These are phyloP conservation scores for Groenewaldozyma auringiensis DNA, from an alignment of 1,139 yeast species.

Conservation along the genomic window DNA sequence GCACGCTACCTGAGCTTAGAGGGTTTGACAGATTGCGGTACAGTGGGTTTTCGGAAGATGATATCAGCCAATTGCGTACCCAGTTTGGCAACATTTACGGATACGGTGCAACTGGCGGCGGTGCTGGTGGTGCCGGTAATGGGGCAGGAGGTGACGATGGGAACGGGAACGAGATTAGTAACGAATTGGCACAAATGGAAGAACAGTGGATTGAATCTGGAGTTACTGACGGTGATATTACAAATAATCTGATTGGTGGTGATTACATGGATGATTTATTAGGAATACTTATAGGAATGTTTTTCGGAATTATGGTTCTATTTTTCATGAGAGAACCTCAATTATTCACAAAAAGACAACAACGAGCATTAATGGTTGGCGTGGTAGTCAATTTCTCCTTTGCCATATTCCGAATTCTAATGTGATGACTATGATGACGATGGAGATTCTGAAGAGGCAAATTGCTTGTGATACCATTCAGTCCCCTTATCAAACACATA, in stretches of 20 bases:
- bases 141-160: conserved; percentile 30
- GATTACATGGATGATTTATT: conserved; percentile 30
- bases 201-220: conserved; percentile 90
- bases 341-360: conserved; percentile 28
- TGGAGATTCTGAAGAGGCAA: neutral
- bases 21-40: conserved; percentile 80
- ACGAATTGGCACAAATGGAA: conserved; percentile 49
- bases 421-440: conserved; percentile 9
- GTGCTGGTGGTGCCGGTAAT: conserved; percentile 16
- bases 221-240: conserved; percentile 38
- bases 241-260: conserved; percentile 23
- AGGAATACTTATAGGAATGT: conserved; percentile 33
- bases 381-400: conserved; percentile 29
- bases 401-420: conserved; percentile 26
- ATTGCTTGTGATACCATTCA: conserved; percentile 20
- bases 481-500: conserved; percentile 54
- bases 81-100: conserved; percentile 71
- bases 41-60: conserved; percentile 77
- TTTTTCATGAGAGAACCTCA: conserved; percentile 24
- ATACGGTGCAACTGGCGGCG: conserved; percentile 27
- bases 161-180: conserved; percentile 35
- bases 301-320: conserved; percentile 30
- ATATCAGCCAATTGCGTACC: conserved; percentile 58
- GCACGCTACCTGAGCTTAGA: conserved; percentile 63
- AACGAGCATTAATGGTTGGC: conserved; percentile 29